These are phyloP conservation scores for Tuber aestivum DNA, from an alignment of 495 filamentous ascomycete species.

Conservation along the genomic window DNA sequence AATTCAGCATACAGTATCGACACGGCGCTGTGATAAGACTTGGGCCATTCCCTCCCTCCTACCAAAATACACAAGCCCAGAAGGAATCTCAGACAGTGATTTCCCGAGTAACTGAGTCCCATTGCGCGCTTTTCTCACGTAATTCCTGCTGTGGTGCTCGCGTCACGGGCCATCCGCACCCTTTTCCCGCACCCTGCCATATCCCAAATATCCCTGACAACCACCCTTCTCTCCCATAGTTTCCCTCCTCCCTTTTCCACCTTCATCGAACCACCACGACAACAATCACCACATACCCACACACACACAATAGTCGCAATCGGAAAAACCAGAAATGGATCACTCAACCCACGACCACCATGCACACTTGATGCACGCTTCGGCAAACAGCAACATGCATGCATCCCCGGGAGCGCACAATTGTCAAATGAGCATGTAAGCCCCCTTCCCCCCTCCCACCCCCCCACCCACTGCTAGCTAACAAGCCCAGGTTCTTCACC, in stretches of 20 bases:
- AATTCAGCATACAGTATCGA: too few species aligned
- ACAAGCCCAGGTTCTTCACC: slow-evolving; percentile 83
- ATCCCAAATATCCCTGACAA: neutral
- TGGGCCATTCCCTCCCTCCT: too few species aligned
- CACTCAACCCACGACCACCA: slow-evolving; percentile 48
- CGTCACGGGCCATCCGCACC: neutral
- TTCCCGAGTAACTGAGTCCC: neutral
- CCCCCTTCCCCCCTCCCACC: slow-evolving; percentile 44
- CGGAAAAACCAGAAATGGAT: slow-evolving; percentile 42
- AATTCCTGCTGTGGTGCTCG: neutral
- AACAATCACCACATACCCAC: neutral
- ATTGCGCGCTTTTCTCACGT: neutral
- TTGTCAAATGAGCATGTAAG: slow-evolving; percentile 66
- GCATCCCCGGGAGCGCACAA: slow-evolving; percentile 48
- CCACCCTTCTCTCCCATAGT: neutral
- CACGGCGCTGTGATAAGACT: too few species aligned
- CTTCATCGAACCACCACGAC: neutral
- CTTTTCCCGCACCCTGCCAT: neutral
- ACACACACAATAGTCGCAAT: neutral
- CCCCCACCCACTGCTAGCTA: slow-evolving; percentile 1
- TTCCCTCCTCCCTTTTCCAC: neutral
- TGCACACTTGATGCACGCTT: slow-evolving; percentile 52
- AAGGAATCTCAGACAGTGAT: neutral
- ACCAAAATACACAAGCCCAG: neutral
- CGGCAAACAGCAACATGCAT: slow-evolving; percentile 49